Evolutionary conservation across 176 grass and related monocot genomes (phyloP), one percentile per base, ranked within the genome.

Genomic region (Oryza glaberrima): DNA sequence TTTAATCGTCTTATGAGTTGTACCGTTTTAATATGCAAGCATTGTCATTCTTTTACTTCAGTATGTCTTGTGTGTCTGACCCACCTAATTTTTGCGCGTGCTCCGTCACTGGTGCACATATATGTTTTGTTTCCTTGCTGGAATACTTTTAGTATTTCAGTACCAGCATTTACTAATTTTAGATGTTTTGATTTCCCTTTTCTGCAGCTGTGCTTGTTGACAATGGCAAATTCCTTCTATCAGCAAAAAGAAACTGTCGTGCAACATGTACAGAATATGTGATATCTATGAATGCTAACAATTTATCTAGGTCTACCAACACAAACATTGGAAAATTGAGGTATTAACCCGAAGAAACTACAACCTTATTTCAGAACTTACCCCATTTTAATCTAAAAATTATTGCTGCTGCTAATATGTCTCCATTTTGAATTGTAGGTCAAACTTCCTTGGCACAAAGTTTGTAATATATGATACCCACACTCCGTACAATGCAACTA

Each of bases 371-470:
- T 75, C 16, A 72, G n/a, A 85, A 79, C 36, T 65, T 67, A 71
- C 14, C 75, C 16, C 30, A 78, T 60, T 87, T 69, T 85, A 78
- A 16, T 80, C n/a, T 65, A 40, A 63, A 63, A 14, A 49, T 28
- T 79, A 17, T 84, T 83, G 1, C 20, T 80, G 73, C 67, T 76
- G 63, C 20, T 72, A 81, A 79, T 79, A 69, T 52, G 58, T 68
- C 69, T 43, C 34, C 17, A 75, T 78, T 89, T 83, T 77, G 13
- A 36, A 72, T 67, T 86, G 25, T 40, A 94, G 92, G 88, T 94
- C 92, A 78, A 94, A 97, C 87, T 94, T 97, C 54, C 75, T 97
- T 3, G 95, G 95, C 75, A 97, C 92, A 7, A 94, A 97, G 75
- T 94, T 97, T 81, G 38, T 87, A 79, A 93, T 94, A 76, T 91